phyloP scores from a whole-genome alignment of 1,284 basidiomycete species.

The Trichosporon faecale region DNA sequence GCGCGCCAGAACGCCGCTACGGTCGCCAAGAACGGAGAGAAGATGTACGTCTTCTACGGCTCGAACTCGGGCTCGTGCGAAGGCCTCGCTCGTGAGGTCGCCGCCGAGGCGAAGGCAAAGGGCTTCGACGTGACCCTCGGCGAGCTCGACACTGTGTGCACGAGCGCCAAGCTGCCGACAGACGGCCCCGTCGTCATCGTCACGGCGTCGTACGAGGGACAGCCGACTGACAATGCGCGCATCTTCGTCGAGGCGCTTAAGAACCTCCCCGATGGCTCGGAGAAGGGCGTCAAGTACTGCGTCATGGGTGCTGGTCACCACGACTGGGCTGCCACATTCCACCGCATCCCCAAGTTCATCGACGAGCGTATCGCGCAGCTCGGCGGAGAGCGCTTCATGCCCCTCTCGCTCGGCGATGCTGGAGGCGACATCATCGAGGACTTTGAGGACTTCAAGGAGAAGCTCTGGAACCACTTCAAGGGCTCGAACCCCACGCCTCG shows the following conservation, averaged over 20 bases:
- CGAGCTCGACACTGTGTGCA: constrained; percentile 53
- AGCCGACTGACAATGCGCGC: constrained; percentile 30
- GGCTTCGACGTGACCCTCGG: constrained; percentile 55
- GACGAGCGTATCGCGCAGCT: constrained; percentile 53
- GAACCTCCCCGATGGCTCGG: constrained; percentile 13
- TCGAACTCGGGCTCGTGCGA: constrained; percentile 59
- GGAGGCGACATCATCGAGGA: constrained; percentile 55
- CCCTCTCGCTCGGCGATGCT: constrained; percentile 34
- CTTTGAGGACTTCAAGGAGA: constrained; percentile 56
- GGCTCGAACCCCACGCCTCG: background rate
- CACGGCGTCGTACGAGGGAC: constrained; percentile 59
- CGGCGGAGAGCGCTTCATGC: constrained; percentile 53
- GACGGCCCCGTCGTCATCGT: constrained; percentile 58
- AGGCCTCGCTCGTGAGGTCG: constrained; percentile 57
- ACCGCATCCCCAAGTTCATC: constrained; percentile 56
- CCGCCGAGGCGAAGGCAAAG: constrained; percentile 52
- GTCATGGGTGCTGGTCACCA: constrained; percentile 61
- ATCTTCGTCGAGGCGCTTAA: constrained; percentile 23
- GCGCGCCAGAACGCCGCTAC: background rate
- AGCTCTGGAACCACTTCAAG: constrained; percentile 53
- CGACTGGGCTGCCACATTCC: constrained; percentile 59
- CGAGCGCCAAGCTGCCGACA: constrained; percentile 52
- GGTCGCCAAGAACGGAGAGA: constrained; percentile 9
- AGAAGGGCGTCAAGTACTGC: constrained; percentile 54
- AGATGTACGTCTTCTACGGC: constrained; percentile 24